Evolutionary conservation across 352 stramenopile genomes (phyloP).

Genomic region (Phytophthora niederhauseri): DNA sequence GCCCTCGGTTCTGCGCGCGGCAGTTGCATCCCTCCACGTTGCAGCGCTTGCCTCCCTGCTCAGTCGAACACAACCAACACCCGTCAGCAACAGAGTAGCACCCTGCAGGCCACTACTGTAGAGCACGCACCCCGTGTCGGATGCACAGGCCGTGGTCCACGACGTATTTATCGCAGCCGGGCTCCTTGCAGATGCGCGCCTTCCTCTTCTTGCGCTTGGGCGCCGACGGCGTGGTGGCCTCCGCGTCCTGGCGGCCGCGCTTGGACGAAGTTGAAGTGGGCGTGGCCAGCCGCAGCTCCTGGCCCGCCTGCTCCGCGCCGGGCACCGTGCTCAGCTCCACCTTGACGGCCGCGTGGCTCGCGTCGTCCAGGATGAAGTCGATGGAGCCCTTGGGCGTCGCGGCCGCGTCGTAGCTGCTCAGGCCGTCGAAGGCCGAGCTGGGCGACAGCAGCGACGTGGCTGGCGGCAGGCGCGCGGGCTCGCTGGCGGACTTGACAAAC

Average conservation of each 20-base stretch:
- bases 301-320: neutral
- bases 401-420: neutral
- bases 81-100: conserved; percentile 6
- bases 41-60: conserved; percentile 53
- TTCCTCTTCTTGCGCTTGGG: conserved; percentile 49
- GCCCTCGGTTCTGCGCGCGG: conserved; percentile 51
- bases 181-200: conserved; percentile 53
- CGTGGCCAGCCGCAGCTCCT: conserved; percentile 19
- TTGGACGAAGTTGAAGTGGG: conserved; percentile 7
- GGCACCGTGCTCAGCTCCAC: conserved; percentile 16
- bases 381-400: conserved; percentile 37
- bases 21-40: conserved; percentile 51
- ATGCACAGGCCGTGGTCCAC: conserved; percentile 62
- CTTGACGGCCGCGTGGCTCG: conserved; percentile 17
- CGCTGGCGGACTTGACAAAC: conserved; percentile 18
- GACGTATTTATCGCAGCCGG: conserved; percentile 61
- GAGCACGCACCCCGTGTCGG: conserved; percentile 31
- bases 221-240: conserved; percentile 3
- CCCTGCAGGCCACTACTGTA: conserved; percentile 1
- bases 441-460: conserved; percentile 21
- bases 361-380: conserved; percentile 37
- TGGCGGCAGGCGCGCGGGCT: conserved; percentile 11
- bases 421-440: conserved; percentile 13
- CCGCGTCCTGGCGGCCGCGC: conserved; percentile 10
- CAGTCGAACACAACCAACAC: conserved; percentile 2